These are phyloP conservation scores for Agaricus sinodeliciosus DNA, from an alignment of 768 basidiomycete species.

Conservation along the genomic window DNA sequence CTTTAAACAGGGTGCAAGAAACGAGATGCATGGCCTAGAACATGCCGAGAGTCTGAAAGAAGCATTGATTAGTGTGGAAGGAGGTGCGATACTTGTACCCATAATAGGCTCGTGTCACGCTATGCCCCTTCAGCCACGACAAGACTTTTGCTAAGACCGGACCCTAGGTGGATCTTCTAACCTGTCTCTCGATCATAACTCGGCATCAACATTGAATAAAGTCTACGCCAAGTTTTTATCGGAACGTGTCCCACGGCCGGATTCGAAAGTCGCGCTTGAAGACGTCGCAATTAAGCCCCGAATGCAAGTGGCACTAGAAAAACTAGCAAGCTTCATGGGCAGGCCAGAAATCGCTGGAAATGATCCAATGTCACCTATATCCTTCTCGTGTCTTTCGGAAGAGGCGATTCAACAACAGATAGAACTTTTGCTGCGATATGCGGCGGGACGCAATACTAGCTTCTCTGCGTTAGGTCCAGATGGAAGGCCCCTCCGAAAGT, in stretches of 20 bases:
- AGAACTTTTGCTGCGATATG: conserved; percentile 40
- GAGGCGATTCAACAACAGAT: conserved; percentile 47
- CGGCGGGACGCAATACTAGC: conserved; percentile 34
- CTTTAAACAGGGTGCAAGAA: conserved; percentile 48
- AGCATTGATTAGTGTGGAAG: conserved; percentile 40
- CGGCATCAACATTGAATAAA: conserved; percentile 57
- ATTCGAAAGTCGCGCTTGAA: conserved; percentile 41
- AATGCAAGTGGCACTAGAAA: conserved; percentile 47
- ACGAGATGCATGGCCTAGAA: conserved; percentile 43
- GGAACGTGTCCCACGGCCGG: conserved; percentile 37
- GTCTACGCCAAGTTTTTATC: conserved; percentile 56
- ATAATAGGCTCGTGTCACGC: conserved; percentile 45
- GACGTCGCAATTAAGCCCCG: conserved; percentile 33
- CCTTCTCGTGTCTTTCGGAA: conserved; percentile 56
- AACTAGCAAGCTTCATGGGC: conserved; percentile 44
- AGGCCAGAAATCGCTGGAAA: conserved; percentile 40
- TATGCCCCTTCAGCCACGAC: background rate
- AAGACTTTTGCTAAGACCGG: background rate
- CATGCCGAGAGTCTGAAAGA: conserved; percentile 50
- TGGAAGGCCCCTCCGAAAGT: conserved; percentile 60
- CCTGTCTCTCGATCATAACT: conserved; percentile 48
- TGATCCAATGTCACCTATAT: conserved; percentile 55
- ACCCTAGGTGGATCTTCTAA: conserved; percentile 45
- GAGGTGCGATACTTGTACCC: conserved; percentile 45
- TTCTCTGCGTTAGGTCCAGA: conserved; percentile 53